These are phyloP conservation scores for Anthracocystis walkeri DNA, from an alignment of 1,284 basidiomycete genomes.

Conservation along the genomic window DNA sequence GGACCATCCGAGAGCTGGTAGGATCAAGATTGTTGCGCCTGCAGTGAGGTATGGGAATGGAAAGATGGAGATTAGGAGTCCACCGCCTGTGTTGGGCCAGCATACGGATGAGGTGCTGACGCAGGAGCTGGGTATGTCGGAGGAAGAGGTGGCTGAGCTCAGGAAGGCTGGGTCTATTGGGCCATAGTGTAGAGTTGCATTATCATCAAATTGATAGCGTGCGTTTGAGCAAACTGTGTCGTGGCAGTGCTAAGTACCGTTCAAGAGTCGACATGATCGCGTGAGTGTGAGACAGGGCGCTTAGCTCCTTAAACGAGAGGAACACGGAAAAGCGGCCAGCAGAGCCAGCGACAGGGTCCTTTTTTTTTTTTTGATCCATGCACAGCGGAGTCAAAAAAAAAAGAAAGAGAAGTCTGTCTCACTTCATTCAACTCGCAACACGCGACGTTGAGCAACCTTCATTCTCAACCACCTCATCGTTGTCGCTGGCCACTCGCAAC, in stretches of 20 bases:
- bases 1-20: slow-evolving; percentile 79
- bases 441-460: background rate
- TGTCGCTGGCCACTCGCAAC: background rate
- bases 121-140: slow-evolving; percentile 78
- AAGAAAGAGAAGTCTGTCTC: too few species aligned
- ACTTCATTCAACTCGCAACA: background rate
- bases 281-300: background rate
- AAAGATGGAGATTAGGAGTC: slow-evolving; percentile 71
- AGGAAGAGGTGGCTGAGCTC: slow-evolving; percentile 74
- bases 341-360: slow-evolving; percentile 1
- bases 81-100: slow-evolving; percentile 69
- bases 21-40: slow-evolving; percentile 85
- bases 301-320: background rate
- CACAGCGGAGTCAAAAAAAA: slow-evolving; percentile 10
- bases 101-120: slow-evolving; percentile 70
- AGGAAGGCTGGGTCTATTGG: slow-evolving; percentile 67
- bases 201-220: too few species aligned
- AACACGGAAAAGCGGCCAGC: background rate
- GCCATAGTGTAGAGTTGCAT: slow-evolving; percentile 13
- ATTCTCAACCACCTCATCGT: background rate
- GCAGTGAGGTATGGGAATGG: slow-evolving; percentile 88
- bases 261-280: background rate
- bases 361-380: background rate
- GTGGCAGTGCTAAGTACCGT: background rate
- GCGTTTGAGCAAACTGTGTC: too few species aligned